These are phyloP conservation scores for Jackrogersella minutella DNA, from an alignment of 495 filamentous ascomycete species.

Conservation along the genomic window DNA sequence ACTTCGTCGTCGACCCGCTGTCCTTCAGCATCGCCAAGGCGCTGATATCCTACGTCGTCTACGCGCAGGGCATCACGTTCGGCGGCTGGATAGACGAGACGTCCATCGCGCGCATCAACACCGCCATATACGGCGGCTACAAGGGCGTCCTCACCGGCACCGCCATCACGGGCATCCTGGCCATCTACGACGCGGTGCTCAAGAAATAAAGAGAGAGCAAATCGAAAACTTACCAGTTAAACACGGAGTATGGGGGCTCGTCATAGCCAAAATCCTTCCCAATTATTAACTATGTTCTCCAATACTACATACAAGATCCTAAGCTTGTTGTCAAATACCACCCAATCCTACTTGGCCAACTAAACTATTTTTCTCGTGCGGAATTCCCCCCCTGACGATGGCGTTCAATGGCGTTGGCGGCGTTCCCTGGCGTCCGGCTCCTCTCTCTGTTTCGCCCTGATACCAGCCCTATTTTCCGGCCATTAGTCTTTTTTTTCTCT, in stretches of 20 bases:
- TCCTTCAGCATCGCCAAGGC: slow-evolving; percentile 90
- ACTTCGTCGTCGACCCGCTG: slow-evolving; percentile 78
- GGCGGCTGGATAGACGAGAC: slow-evolving; percentile 65
- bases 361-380: slow-evolving; percentile 13
- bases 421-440: slow-evolving; percentile 29
- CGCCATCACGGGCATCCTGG: slow-evolving; percentile 71
- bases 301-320: slow-evolving; percentile 1
- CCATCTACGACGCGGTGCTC: slow-evolving; percentile 84
- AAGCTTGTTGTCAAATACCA: background rate
- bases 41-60: slow-evolving; percentile 78
- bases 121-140: slow-evolving; percentile 74
- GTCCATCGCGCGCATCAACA: slow-evolving; percentile 68
- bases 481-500: background rate
- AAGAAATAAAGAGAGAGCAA: slow-evolving; percentile 62
- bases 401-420: slow-evolving; percentile 41
- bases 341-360: slow-evolving; percentile 6
- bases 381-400: slow-evolving; percentile 15
- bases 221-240: too few species aligned
- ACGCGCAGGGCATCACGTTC: slow-evolving; percentile 72
- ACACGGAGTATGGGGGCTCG: too few species aligned
- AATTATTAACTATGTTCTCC: too few species aligned
- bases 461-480: slow-evolving; percentile 33
- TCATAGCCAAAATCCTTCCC: too few species aligned
- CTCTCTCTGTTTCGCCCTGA: slow-evolving; percentile 20
- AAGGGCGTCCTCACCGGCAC: slow-evolving; percentile 74